phyloP scores from a whole-genome alignment of 2,329 filamentous ascomycete species.

The Colletotrichum australisinense region DNA sequence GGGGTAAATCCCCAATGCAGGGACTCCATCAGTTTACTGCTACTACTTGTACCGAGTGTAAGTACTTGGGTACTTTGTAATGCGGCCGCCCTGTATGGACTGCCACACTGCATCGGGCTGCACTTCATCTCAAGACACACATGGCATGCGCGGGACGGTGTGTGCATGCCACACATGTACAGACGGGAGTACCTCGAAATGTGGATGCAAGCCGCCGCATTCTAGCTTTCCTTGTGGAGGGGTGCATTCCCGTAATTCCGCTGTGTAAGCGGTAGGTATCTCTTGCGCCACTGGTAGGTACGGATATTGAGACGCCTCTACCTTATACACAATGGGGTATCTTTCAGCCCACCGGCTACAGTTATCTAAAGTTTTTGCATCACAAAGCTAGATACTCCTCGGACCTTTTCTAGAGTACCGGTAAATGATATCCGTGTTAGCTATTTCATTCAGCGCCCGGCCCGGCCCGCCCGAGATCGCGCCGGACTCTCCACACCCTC shows the following conservation, averaged over 20 bases:
- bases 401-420: not conserved
- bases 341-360: not conserved
- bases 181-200: not conserved
- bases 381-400: not conserved
- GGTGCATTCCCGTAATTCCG: not conserved
- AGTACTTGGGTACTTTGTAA: not conserved
- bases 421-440: not conserved
- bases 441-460: slow-evolving; percentile 20
- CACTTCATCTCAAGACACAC: slow-evolving; percentile 14
- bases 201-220: not conserved
- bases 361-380: not conserved
- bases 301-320: not conserved
- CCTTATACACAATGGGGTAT: not conserved
- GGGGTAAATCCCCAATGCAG: not conserved
- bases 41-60: no score
- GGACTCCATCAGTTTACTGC: not conserved
- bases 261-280: not conserved
- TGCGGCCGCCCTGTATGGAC: not conserved
- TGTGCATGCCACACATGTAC: not conserved
- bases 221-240: not conserved
- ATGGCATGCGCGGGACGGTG: not conserved
- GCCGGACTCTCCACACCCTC: slow-evolving; percentile 71
- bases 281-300: not conserved
- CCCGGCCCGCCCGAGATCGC: slow-evolving; percentile 64
- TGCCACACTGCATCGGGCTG: not conserved